Evolutionary conservation across 441 rosid genomes (phyloP).

Genomic region (Theobroma grandiflorum): DNA sequence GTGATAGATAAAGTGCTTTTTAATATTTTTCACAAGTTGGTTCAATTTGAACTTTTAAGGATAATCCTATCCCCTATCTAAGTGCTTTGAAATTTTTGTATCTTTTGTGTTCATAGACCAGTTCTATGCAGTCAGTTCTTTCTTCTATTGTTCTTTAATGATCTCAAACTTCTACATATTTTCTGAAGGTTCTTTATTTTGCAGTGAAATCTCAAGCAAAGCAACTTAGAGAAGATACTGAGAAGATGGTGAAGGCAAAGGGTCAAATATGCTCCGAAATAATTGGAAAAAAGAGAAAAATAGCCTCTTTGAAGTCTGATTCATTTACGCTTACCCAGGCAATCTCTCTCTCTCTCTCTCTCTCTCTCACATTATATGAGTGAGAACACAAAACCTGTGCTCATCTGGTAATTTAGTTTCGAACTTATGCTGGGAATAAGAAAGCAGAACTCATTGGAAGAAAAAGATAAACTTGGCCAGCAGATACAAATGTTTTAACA

Average conservation of each 20-base stretch:
- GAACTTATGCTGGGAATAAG: background rate
- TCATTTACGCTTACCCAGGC: conserved; percentile 69
- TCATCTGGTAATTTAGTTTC: background rate
- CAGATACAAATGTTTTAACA: background rate
- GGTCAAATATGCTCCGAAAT: conserved; percentile 63
- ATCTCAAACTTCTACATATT: background rate
- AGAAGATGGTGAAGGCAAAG: conserved; percentile 57
- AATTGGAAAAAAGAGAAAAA: conserved; percentile 64
- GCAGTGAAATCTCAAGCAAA: conserved; percentile 61
- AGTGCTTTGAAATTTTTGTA: background rate
- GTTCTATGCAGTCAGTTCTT: background rate
- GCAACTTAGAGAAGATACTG: conserved; percentile 58
- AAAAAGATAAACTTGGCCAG: background rate
- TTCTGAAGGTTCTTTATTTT: background rate
- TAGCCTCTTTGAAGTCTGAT: conserved; percentile 63
- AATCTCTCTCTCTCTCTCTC: background rate
- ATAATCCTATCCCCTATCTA: background rate
- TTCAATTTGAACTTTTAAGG: background rate
- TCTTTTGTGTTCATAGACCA: background rate
- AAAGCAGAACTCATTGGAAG: background rate
- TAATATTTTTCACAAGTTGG: background rate
- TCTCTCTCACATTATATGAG: conserved; percentile 11
- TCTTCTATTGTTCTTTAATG: background rate
- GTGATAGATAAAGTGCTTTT: background rate
- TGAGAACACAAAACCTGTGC: background rate